phyloP scores from a whole-genome alignment of 495 filamentous ascomycete species.

The Neurospora terricola region DNA sequence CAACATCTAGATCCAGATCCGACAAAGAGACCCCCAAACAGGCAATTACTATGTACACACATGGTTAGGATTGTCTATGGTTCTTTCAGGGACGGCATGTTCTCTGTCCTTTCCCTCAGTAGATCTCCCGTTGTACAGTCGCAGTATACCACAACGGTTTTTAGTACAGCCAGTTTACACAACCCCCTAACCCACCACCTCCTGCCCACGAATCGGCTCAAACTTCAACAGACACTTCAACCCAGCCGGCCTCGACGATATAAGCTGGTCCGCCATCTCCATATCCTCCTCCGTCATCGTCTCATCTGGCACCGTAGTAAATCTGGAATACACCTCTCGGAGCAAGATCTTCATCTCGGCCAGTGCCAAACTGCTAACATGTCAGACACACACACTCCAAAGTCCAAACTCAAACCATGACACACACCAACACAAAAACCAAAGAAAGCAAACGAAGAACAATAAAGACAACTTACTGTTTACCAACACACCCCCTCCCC shows the following conservation, averaged over 20 bases:
- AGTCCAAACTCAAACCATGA: not conserved
- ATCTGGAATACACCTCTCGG: slow-evolving; percentile 46
- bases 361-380: slow-evolving; percentile 42
- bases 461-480: slow-evolving; percentile 33
- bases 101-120: not conserved
- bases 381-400: slow-evolving; percentile 6
- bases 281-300: slow-evolving; percentile 43
- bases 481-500: slow-evolving; percentile 46
- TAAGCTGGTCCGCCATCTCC: slow-evolving; percentile 52
- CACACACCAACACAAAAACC: not conserved
- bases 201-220: slow-evolving; percentile 9
- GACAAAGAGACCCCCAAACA: not conserved
- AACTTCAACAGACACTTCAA: slow-evolving; percentile 43
- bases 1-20: not conserved
- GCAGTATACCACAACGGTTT: not conserved
- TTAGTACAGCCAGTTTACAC: not conserved
- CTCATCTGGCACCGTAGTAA: slow-evolving; percentile 39
- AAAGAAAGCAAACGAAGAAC: not conserved
- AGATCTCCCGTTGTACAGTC: not conserved
- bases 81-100: not conserved
- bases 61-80: not conserved
- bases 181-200: not conserved
- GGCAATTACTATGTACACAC: not conserved
- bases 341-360: slow-evolving; percentile 57
- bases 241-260: slow-evolving; percentile 45